Conservation (phyloP, 192 early-diverging fungal genomes). For the Backusella liffmaniae region DNA sequence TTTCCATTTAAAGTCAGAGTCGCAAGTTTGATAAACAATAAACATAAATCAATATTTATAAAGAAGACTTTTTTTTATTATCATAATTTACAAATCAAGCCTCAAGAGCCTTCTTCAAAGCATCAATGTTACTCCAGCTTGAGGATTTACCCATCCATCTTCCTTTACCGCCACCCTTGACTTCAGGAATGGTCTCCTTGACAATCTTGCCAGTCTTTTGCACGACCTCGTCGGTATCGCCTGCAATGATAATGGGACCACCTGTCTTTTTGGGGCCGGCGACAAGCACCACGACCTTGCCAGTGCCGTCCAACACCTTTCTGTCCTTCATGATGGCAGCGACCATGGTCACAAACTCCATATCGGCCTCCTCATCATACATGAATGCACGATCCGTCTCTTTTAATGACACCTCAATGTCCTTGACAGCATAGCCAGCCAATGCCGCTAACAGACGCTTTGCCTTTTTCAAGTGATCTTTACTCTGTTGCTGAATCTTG, state of each 20-base stretch:
- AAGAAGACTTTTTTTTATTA: neutral
- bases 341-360: constrained; percentile 39
- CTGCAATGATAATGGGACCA: constrained; percentile 44
- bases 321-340: constrained; percentile 34
- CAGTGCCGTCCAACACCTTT: constrained; percentile 20
- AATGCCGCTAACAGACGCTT: constrained; percentile 38
- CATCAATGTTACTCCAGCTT: constrained; percentile 42
- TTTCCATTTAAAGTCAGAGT: no score
- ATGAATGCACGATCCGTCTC: constrained; percentile 15
- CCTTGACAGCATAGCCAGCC: constrained; percentile 35
- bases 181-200: constrained; percentile 22
- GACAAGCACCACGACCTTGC: constrained; percentile 35
- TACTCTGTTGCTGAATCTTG: constrained; percentile 35
- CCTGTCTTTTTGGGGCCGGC: constrained; percentile 41
- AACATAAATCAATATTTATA: no score
- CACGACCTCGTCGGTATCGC: constrained; percentile 35
- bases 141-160: constrained; percentile 52
- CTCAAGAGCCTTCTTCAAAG: constrained; percentile 13
- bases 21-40: no score
- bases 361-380: constrained; percentile 50
- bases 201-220: constrained; percentile 36
- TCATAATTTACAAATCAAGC: neutral
- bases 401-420: constrained; percentile 29
- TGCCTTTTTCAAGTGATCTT: constrained; percentile 31
- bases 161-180: constrained; percentile 52